Evolutionary conservation across 169 alveolate species (phyloP), one percentile per base, ranked within the genome.

Genomic region (Cryptosporidium viatorum): DNA sequence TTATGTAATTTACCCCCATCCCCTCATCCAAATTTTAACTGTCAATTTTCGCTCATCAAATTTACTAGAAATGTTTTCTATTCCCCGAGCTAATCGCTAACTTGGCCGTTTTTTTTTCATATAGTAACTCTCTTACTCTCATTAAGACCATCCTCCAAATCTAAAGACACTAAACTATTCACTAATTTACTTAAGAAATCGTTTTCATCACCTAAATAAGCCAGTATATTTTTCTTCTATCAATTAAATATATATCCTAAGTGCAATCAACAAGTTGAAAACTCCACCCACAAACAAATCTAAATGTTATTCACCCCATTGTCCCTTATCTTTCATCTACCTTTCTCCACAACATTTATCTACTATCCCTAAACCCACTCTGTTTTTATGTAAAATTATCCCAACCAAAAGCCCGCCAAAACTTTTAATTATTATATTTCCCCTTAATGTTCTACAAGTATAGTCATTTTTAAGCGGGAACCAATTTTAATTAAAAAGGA

Each of bases 401-500:
- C 60, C 59, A 16, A 51, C 26, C 18, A 23, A n/a, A 10, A 9
- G 14, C 67, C 67, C 67, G 67, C 67, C 67, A 55, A n/a, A 55
- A 55, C 35, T 21, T 37, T 37, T 0, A 1, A 3, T 48, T 48
- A 14, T 48, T 14, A 12, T 18, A 48, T 55, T 55, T 12, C 67
- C 35, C 67, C n/a, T 3, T 21, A 55, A 16, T 26, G 35, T 16
- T 55, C 14, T 55, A 21, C 67, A 55, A 2, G 48, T 2, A 41
- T 41, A 10, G 35, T 55, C 18, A 23, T 8, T 55, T 29, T 65
- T 65, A 10, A 51, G 71, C 71, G 71, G 71, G 71, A 65, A 65
- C 5, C 0, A 1, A 10, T 29, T 31, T 31, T 18, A 23, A 59
- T 1, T 18, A 35, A 23, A 10, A 26, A 65, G 10, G 29, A 33